phyloP scores from a whole-genome alignment of 1,139 yeast species.

The Wickerhamomyces sp. region DNA sequence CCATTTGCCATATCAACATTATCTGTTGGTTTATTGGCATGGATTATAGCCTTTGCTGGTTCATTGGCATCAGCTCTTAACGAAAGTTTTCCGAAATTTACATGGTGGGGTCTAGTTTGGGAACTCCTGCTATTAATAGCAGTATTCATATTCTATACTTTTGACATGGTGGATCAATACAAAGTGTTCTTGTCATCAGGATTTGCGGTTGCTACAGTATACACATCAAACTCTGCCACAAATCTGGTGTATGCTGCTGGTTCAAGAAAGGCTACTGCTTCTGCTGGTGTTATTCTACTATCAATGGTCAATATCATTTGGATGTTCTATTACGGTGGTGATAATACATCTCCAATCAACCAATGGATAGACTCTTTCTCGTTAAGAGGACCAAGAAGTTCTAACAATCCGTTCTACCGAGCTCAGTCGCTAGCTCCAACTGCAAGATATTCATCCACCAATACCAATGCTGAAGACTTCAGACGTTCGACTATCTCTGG shows the following conservation, averaged over 20 bases:
- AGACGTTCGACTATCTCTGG: conserved; percentile 14
- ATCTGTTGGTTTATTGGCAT: conserved; percentile 57
- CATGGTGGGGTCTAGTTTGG: conserved; percentile 98
- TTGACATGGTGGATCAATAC: conserved; percentile 68
- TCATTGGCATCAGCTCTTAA: conserved; percentile 57
- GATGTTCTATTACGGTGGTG: conserved; percentile 84
- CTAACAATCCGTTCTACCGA: conserved; percentile 24
- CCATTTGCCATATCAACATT: conserved; percentile 70
- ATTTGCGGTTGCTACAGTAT: conserved; percentile 56
- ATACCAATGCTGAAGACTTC: conserved; percentile 4
- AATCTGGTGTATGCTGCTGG: conserved; percentile 64
- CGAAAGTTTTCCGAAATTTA: conserved; percentile 63
- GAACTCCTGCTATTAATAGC: conserved; percentile 56
- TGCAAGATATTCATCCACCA: conserved; percentile 4
- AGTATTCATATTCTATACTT: conserved; percentile 57
- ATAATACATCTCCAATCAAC: conserved; percentile 73
- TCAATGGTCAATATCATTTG: conserved; percentile 77
- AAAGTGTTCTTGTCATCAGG: conserved; percentile 36
- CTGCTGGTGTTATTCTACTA: conserved; percentile 85
- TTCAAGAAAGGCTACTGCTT: conserved; percentile 76
- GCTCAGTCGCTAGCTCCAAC: conserved; percentile 27
- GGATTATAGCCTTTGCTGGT: conserved; percentile 87
- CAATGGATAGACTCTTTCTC: conserved; percentile 79
- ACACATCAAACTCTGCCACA: conserved; percentile 79
- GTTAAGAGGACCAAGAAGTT: conserved; percentile 35